Base-by-base conservation (phyloP, 164 flowering plant species). In the Brasenia schreberi region DNA sequence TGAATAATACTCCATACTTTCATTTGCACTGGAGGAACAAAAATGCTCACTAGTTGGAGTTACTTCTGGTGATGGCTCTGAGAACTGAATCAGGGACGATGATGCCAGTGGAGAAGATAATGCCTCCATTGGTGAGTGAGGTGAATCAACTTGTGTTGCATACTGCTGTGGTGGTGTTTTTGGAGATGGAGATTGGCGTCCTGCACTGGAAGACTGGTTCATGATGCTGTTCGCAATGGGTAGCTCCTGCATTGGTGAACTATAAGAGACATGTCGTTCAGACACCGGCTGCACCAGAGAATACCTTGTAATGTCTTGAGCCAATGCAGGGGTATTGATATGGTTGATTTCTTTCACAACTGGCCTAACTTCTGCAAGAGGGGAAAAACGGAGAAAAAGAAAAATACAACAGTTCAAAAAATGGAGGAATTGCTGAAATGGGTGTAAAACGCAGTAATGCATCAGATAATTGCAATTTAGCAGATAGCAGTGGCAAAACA, bases 91-190 rank as follows among this genome's bases (percentile, higher is more conserved):
- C 39, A 33, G 39, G 39, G 49, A 70, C 39, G 4, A 33, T 33
- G 39, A 33, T 33, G 39, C 39, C 39, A 33, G 39, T 74, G 67
- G 66, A 64, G 5, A 33, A 33, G 81, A 72, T 59, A 81, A 75
- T 66, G 61, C 67, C 39, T 80, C 87, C 5, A 63, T 27, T 5
- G 88, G 96, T 75, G 94, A 83, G 65, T 65, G 45, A 18, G 83
- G 70, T 69, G 82, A 80, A 19, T 85, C 93, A 67, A 67, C 68
- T 68, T 78, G 86, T 42, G 79, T 66, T 19, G 81, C 72, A 27
- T 75, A 67, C 67, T 76, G 71, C 71, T 75, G 84, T 53, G 87
- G 89, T 53, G 97, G 97, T 23, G 97, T 93, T 61, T 70, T 79
- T 5, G 92, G 98, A 68, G 75, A 74, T 18, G 92, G 72, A 16